A percentile compares a stretch with the other conserved stretches of the same genome.
Conservation (phyloP, 768 basidiomycete species). For the Vararia minispora region DNA sequence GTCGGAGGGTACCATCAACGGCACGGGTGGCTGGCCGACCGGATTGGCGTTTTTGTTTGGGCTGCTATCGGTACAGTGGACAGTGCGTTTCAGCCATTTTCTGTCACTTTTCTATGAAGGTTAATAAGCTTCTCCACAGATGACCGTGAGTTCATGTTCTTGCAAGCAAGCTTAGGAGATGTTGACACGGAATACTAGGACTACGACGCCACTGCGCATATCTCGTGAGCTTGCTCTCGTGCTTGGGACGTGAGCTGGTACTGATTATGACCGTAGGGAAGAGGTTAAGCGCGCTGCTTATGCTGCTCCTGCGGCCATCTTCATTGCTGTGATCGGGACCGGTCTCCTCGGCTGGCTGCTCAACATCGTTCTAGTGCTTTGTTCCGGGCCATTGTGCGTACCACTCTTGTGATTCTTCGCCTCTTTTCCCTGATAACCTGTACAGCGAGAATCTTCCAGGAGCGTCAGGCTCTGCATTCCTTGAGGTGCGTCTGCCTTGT, state of each 20-base stretch:
- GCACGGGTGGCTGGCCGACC: constrained; percentile 68
- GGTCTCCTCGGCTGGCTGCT: constrained; percentile 76
- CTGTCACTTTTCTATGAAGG: neutral
- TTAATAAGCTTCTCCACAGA: constrained; percentile 24
- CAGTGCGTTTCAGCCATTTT: constrained; percentile 33
- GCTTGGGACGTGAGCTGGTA: constrained; percentile 1
- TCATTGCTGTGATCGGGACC: constrained; percentile 63
- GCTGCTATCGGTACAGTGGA: constrained; percentile 81
- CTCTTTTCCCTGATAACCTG: constrained; percentile 12
- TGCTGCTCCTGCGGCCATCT: constrained; percentile 60
- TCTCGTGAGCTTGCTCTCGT: constrained; percentile 42
- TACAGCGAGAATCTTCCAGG: constrained; percentile 55
- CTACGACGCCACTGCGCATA: constrained; percentile 75
- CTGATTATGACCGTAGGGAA: constrained; percentile 33
- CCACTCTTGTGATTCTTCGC: neutral
- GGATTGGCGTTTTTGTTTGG: constrained; percentile 82
- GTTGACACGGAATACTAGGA: constrained; percentile 31
- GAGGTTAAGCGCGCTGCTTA: constrained; percentile 74
- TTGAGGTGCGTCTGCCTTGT: constrained; percentile 30
- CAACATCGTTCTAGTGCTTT: constrained; percentile 80
- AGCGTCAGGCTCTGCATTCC: constrained; percentile 58
- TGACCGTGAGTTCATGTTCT: constrained; percentile 34
- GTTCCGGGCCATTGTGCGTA: constrained; percentile 63
- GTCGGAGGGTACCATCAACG: constrained; percentile 59
- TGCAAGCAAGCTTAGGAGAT: neutral